phyloP scores from a whole-genome alignment of 2,329 filamentous ascomycete genomes.

The Herpotrichia juniperi region DNA sequence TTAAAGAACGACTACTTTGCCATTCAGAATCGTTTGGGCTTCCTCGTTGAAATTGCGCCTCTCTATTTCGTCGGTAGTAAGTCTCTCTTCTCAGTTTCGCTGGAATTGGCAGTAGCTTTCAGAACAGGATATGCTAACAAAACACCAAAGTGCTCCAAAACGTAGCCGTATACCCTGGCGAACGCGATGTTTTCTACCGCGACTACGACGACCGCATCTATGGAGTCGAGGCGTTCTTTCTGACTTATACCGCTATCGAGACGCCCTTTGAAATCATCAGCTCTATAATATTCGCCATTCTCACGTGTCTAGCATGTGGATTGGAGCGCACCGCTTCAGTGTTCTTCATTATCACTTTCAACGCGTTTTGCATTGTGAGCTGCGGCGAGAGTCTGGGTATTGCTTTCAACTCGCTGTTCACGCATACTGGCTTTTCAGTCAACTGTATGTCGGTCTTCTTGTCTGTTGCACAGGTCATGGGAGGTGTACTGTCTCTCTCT shows the following conservation, averaged over 20 bases:
- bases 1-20: constrained; percentile 71
- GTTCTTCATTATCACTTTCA: constrained; percentile 71
- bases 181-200: constrained; percentile 77
- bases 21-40: constrained; percentile 75
- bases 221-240: constrained; percentile 71
- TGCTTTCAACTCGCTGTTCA: constrained; percentile 79
- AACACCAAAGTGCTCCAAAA: constrained; percentile 68
- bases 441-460: constrained; percentile 74
- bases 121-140: background rate
- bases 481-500: constrained; percentile 71
- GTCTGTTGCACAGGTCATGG: constrained; percentile 73
- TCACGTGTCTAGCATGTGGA: constrained; percentile 69
- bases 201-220: constrained; percentile 78
- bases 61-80: constrained; percentile 73
- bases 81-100: constrained; percentile 8
- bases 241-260: constrained; percentile 73
- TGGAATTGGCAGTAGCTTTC: too few species aligned
- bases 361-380: constrained; percentile 74
- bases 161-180: constrained; percentile 73
- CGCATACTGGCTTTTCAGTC: constrained; percentile 76
- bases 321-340: constrained; percentile 67
- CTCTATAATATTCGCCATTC: constrained; percentile 68
- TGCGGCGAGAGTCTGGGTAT: constrained; percentile 80
- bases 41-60: constrained; percentile 73
- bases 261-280: constrained; percentile 73